These are phyloP conservation scores for Crithidia bombi DNA, from an alignment of 208 protist species.

Conservation along the genomic window DNA sequence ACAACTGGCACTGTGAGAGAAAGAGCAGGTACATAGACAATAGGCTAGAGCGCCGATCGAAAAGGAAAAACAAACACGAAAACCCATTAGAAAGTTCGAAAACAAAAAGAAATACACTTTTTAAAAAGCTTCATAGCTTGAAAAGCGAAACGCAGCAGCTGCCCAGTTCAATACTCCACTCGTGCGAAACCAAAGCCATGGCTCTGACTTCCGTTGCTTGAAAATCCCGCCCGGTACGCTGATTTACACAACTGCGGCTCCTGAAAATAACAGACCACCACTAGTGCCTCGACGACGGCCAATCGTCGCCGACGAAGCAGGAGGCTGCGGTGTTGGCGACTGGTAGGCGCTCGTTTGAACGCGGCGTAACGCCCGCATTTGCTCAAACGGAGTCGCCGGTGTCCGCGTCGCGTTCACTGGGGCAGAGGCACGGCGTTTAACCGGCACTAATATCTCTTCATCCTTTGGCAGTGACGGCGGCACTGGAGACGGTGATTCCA, in stretches of 20 bases:
- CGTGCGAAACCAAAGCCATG: too few relatives aligned
- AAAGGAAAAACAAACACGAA: too few relatives aligned
- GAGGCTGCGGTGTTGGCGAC: not conserved
- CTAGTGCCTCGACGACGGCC: constrained; percentile 14
- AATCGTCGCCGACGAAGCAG: constrained; percentile 3
- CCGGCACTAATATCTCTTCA: constrained; percentile 4
- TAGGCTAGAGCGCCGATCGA: too few relatives aligned
- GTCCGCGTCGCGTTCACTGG: constrained; percentile 1
- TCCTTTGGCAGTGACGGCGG: not conserved
- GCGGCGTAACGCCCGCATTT: constrained; percentile 15
- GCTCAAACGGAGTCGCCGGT: constrained; percentile 5
- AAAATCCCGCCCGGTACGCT: too few relatives aligned
- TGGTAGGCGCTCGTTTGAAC: constrained; percentile 4
- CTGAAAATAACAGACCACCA: constrained; percentile 11
- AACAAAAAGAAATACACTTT: too few relatives aligned
- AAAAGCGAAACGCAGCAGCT: too few relatives aligned
- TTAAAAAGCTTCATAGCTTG: too few relatives aligned
- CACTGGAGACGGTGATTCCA: not conserved
- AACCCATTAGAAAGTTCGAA: too few relatives aligned
- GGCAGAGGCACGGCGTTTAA: constrained; percentile 1
- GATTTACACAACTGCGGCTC: constrained; percentile 9
- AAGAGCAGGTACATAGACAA: too few relatives aligned
- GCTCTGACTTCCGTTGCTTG: not conserved
- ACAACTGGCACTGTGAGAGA: too few relatives aligned
- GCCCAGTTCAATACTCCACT: too few relatives aligned